A percentile compares a stretch with the other conserved stretches of the same genome.
Conservation (phyloP, 805 yeast genomes). For the Ogataea chonburiensis region DNA sequence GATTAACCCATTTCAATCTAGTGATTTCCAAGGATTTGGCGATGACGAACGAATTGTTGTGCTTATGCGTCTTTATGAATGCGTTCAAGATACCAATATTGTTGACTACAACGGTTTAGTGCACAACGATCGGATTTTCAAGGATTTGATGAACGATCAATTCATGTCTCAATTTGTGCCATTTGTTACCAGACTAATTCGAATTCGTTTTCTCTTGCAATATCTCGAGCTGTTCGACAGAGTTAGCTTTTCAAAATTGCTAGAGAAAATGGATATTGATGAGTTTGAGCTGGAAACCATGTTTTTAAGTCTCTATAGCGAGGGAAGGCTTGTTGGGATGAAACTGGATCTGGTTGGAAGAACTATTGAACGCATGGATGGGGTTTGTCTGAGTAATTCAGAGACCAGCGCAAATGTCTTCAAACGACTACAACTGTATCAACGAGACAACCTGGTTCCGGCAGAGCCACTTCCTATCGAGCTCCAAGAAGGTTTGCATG, state of each 20-base stretch:
- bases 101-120: constrained; percentile 22
- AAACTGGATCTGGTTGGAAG: constrained; percentile 28
- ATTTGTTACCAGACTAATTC: constrained; percentile 25
- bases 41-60: constrained; percentile 19
- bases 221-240: constrained; percentile 24
- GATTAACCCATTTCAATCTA: constrained; percentile 70
- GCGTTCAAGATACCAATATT: constrained; percentile 29
- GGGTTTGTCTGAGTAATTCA: constrained; percentile 10
- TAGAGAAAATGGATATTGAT: constrained; percentile 21
- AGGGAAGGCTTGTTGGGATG: constrained; percentile 25
- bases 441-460: constrained; percentile 3
- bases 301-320: constrained; percentile 25
- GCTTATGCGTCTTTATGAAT: constrained; percentile 29
- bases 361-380: constrained; percentile 14
- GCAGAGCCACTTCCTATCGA: constrained; percentile 1
- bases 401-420: constrained; percentile 13
- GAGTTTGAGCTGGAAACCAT: constrained; percentile 22
- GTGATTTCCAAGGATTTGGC: constrained; percentile 51
- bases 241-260: constrained; percentile 23
- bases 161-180: constrained; percentile 28
- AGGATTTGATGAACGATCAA: constrained; percentile 13
- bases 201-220: constrained; percentile 23
- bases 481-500: constrained; percentile 4
- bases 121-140: constrained; percentile 9
- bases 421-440: constrained; percentile 13